Evolutionary conservation across 768 basidiomycete species (phyloP), one percentile per base, ranked within the genome.

Genomic region (Clitopilus hobsonii): DNA sequence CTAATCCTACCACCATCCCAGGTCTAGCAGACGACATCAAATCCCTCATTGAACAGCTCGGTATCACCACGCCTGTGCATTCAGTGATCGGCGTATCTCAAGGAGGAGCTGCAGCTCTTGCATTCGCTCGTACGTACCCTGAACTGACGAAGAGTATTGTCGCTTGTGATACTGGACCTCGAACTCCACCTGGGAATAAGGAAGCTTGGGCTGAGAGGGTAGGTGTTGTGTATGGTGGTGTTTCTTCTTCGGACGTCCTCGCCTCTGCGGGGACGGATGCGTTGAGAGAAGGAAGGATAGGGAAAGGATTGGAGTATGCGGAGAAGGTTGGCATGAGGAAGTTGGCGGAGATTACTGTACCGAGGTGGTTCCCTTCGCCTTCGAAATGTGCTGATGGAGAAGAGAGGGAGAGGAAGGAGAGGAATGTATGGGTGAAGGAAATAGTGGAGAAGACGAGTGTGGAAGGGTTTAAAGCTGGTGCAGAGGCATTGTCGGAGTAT

Each of bases 41-140:
- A 80, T 22, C 68, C 81, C 36, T 51, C 67, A 3, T 60, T 36
- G 32, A n/a, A 14, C 10, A 58, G 5, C 66, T 77, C 6, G 54
- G 59, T 2, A 73, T 79, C 20, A 61, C 69, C 0, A 69, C 62
- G 5, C 73, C 74, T 1, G 71, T 78, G 22, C 74, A 78, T 47
- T 63, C 74, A 16, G 63, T 82, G 20, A 75, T 83, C 24, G 81
- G 80, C 14, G 81, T 81, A 5, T 80, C 79, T 0, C 80, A 82
- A 56, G 81, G 81, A 0, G 81, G 80, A 0, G 78, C 79, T 6
- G 71, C 74, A 3, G 73, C 75, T 0, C 72, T 83, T n/a, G 75
- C 74, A 1, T 79, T 79, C 54, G 71, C 71, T 5, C 68, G 72
- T 0, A 65, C 72, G 30, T 73, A 71, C 50, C 67, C 69, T 5